Evolutionary conservation across 140 eudicot species (phyloP), one percentile per base, ranked within the genome.

Genomic region (Erigeron philadelphicus): DNA sequence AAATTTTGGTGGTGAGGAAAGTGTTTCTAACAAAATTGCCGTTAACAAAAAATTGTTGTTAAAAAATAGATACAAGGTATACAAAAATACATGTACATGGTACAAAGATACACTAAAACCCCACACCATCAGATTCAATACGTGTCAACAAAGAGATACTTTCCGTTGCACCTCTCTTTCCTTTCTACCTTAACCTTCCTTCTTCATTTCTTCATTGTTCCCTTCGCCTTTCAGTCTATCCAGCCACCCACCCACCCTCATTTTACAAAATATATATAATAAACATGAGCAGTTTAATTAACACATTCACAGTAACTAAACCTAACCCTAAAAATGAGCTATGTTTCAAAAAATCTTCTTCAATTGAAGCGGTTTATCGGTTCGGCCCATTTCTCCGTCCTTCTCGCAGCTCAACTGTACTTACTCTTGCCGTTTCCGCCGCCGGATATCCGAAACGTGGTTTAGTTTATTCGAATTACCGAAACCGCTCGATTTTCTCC

Each of bases 241-340:
- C 38, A 31, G 38, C 38, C 75, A 16, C 49, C 72, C 62, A 67
- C 72, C 9, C 71, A 66, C 44, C 45, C 67, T 31, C 40, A 35
- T 45, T 62, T 16, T 40, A 73, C 50, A 61, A 23, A 42, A n/a
- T n/a, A n/a, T n/a, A n/a, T n/a, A n/a, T n/a, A 3, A 16, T 67
- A 42, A 19, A 70, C 64, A 81, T 78, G 84, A 72, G 69, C 67
- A 48, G 53, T 25, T 54, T 66, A 68, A 43, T 85, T 8, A 74
- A 65, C 67, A 44, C 83, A 31, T 47, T 72, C 35, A n/a, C 76
- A 10, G 40, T 72, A 0, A 68, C 60, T 12, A 84, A 60, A 82
- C 90, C 87, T 84, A 81, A 54, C 82, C 78, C 81, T 81, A 78
- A 21, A 21, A 21, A 41, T 73, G 44, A 80, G 44, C 67, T 53